These are phyloP conservation scores for Botrytis aclada DNA, from an alignment of 2,329 filamentous ascomycete species.

Conservation along the genomic window DNA sequence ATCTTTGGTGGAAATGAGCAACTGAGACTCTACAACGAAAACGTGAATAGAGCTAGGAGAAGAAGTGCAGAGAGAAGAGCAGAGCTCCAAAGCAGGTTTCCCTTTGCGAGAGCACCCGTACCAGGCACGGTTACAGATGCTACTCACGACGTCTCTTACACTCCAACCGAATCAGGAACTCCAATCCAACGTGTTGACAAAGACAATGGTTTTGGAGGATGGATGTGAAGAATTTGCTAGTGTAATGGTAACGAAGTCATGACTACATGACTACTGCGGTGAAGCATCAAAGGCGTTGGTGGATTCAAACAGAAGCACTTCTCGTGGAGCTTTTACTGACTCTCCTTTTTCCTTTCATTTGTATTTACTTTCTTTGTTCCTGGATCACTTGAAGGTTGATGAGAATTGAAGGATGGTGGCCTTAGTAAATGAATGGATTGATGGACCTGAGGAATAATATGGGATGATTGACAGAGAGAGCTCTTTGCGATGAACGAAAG, in stretches of 20 bases:
- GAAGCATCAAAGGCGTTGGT: neutral
- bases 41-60: neutral
- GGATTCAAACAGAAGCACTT: neutral
- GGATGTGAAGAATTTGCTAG: neutral
- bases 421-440: conserved; percentile 40
- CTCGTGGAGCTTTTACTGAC: neutral
- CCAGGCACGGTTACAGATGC: neutral
- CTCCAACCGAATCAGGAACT: neutral
- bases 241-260: neutral
- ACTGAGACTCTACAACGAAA: neutral
- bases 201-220: neutral
- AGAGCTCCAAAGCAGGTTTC: neutral
- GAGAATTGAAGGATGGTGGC: neutral
- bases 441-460: neutral
- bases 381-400: neutral
- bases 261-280: neutral
- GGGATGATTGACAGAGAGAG: neutral
- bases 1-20: neutral
- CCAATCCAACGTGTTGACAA: neutral
- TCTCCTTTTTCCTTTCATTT: neutral
- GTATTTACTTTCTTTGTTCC: neutral
- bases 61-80: neutral
- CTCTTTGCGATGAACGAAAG: neutral
- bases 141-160: neutral
- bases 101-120: neutral